Evolutionary conservation across 1,139 yeast genomes (phyloP).

Genomic region (Geotrichum restrictum): DNA sequence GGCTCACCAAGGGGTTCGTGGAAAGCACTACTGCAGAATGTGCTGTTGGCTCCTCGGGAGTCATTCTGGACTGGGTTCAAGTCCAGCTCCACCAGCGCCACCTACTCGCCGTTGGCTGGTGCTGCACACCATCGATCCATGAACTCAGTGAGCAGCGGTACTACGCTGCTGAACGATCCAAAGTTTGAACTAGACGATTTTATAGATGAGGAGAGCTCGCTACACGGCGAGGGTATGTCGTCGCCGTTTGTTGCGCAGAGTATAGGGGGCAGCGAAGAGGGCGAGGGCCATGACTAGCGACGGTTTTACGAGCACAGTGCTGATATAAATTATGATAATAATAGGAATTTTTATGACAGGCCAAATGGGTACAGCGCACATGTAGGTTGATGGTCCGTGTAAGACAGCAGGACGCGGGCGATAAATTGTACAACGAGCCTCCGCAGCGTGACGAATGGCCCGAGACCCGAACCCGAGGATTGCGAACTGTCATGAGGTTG

Average conservation of each 20-base stretch:
- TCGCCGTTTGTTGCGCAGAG: not conserved
- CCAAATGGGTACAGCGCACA: not conserved
- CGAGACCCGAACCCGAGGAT: too few species aligned
- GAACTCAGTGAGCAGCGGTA: conserved; percentile 4
- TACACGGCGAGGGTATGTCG: not conserved
- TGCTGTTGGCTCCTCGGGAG: conserved; percentile 33
- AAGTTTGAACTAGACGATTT: conserved; percentile 1
- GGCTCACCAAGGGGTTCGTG: conserved; percentile 38
- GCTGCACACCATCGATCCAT: not conserved
- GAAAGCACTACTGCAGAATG: conserved; percentile 33
- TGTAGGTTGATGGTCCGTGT: conserved; percentile 3
- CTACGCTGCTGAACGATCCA: not conserved
- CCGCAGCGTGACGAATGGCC: too few species aligned
- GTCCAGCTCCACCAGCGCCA: conserved; percentile 7
- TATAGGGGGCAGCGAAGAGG: not conserved
- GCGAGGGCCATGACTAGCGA: not conserved
- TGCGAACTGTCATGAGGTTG: too few species aligned
- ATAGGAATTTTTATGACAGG: not conserved
- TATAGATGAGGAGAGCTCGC: not conserved
- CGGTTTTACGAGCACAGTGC: too few species aligned
- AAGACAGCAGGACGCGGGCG: too few species aligned
- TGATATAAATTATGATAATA: not conserved
- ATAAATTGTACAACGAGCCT: too few species aligned
- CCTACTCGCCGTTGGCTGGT: conserved; percentile 1
- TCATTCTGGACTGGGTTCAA: conserved; percentile 49